Conservation (phyloP, 2,329 filamentous ascomycete genomes). For the Phaeophleospora eucalypticola region DNA sequence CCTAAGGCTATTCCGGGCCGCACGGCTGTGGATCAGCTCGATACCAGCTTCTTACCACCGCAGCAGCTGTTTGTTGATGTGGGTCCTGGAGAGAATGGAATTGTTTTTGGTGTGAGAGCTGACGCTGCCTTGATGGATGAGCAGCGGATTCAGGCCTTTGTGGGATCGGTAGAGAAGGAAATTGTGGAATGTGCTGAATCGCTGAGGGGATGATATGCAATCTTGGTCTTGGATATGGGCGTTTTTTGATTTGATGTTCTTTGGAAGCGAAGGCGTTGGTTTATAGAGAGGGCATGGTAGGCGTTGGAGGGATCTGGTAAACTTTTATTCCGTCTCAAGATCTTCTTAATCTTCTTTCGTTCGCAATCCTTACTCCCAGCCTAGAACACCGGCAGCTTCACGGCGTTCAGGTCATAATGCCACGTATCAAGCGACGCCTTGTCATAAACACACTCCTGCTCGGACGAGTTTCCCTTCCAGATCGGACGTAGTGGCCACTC, state of each 20-base stretch:
- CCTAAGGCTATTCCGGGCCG: slow-evolving; percentile 5
- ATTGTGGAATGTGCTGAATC: slow-evolving; percentile 6
- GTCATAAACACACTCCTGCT: slow-evolving; percentile 38
- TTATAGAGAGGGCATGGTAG: too few relatives aligned
- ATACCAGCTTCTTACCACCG: slow-evolving; percentile 6
- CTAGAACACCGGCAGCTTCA: slow-evolving; percentile 38
- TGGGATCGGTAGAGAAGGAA: slow-evolving; percentile 8
- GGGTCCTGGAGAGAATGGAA: slow-evolving; percentile 9
- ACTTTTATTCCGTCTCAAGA: not conserved
- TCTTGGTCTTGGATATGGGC: not conserved
- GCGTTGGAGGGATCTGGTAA: too few relatives aligned
- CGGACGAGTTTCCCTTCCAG: slow-evolving; percentile 17
- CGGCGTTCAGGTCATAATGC: slow-evolving; percentile 41
- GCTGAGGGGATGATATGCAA: too few relatives aligned
- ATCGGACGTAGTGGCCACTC: slow-evolving; percentile 18
- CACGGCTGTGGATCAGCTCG: slow-evolving; percentile 11
- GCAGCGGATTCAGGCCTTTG: slow-evolving; percentile 2
- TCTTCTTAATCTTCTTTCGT: not conserved
- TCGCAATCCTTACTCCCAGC: not conserved
- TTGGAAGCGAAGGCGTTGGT: not conserved
- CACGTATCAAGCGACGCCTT: slow-evolving; percentile 39
- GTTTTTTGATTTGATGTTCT: not conserved
- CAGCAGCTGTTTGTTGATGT: slow-evolving; percentile 13
- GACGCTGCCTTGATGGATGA: slow-evolving; percentile 12
- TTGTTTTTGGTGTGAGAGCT: slow-evolving; percentile 13